phyloP scores from a whole-genome alignment of 306 rosid genomes.

The Crotalaria pallida region DNA sequence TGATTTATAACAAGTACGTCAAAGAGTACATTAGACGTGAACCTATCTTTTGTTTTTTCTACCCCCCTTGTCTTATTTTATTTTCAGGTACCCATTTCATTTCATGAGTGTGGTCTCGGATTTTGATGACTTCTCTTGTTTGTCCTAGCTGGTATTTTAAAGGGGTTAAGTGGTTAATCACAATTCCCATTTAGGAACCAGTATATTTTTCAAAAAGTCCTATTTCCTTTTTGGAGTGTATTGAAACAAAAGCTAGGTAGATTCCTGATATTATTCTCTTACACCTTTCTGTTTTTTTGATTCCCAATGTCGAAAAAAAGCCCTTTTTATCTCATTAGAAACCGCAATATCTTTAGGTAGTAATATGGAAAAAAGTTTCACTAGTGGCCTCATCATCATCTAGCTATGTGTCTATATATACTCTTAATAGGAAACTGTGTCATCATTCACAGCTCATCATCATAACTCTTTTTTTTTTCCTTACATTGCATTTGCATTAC shows the following conservation, averaged over 20 bases:
- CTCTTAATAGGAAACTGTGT: conserved; percentile 16
- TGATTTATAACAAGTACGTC: too few species aligned
- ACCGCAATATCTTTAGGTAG: conserved; percentile 3
- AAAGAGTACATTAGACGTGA: too few species aligned
- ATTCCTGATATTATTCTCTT: conserved; percentile 70
- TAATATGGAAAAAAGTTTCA: too few species aligned
- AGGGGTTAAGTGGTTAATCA: neutral
- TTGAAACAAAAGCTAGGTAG: conserved; percentile 52
- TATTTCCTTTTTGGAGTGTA: conserved; percentile 32
- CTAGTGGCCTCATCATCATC: neutral
- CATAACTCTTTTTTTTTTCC: too few species aligned
- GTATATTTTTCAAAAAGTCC: conserved; percentile 17
- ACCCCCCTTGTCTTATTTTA: neutral
- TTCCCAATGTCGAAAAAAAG: conserved; percentile 42
- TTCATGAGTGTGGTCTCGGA: conserved; percentile 16
- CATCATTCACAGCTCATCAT: conserved; percentile 9
- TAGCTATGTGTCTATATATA: conserved; percentile 16
- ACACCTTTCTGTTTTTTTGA: conserved; percentile 56
- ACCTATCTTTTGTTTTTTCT: conserved; percentile 34
- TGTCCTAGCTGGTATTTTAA: conserved; percentile 32
- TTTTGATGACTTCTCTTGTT: conserved; percentile 30
- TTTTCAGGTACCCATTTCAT: conserved; percentile 28
- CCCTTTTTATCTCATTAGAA: conserved; percentile 29
- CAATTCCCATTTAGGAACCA: conserved; percentile 35
- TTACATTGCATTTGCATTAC: too few species aligned